These are phyloP conservation scores for Lumnitzera littorea DNA, from an alignment of 345 rosid species.

Conservation along the genomic window DNA sequence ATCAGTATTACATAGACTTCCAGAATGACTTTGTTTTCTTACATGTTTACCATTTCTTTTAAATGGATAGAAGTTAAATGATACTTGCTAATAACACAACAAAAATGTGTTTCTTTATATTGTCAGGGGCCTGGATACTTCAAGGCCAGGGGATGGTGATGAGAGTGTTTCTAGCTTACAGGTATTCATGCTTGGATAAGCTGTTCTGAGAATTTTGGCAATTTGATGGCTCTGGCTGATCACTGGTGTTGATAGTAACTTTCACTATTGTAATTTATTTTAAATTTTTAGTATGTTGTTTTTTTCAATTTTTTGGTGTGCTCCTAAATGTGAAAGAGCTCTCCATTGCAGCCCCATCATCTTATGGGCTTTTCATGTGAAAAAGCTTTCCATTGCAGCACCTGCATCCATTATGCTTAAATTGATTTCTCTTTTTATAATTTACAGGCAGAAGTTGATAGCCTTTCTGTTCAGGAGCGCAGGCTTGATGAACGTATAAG, in stretches of 20 bases:
- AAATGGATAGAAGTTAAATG: not conserved
- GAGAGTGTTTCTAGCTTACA: slow-evolving; percentile 72
- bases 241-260: not conserved
- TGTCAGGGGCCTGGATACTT: slow-evolving; percentile 81
- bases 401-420: not conserved
- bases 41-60: not conserved
- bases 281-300: too few species aligned
- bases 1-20: too few species aligned
- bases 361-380: too few species aligned
- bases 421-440: slow-evolving; percentile 1
- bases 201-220: slow-evolving; percentile 4
- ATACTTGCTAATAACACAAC: not conserved
- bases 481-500: slow-evolving; percentile 58
- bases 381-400: not conserved
- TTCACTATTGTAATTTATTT: too few species aligned
- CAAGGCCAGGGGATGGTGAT: slow-evolving; percentile 71
- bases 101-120: slow-evolving; percentile 12
- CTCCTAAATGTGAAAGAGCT: too few species aligned
- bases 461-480: slow-evolving; percentile 58
- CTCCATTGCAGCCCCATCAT: not conserved
- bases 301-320: too few species aligned
- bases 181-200: slow-evolving; percentile 33
- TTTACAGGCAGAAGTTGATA: slow-evolving; percentile 72
- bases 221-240: slow-evolving; percentile 3
- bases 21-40: slow-evolving; percentile 1